Percentiles rank a stretch among this genome's conserved stretches.
Evolutionary conservation across 306 rosid species (phyloP).

Genomic region (Argentina anserina): DNA sequence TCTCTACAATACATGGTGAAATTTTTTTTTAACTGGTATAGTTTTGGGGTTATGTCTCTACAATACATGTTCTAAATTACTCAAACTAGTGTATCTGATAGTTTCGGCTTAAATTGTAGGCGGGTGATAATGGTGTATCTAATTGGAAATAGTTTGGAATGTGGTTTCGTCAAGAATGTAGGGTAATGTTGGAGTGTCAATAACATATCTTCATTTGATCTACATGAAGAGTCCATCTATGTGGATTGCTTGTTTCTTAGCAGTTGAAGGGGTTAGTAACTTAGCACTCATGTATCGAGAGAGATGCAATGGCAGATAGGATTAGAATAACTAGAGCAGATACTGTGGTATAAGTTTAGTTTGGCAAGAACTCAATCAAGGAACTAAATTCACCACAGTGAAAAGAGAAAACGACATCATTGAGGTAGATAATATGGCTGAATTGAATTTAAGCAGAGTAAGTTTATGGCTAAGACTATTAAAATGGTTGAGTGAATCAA

Average conservation of each 20-base stretch:
- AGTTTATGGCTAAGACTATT: constrained; percentile 49
- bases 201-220: background rate
- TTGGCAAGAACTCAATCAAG: background rate
- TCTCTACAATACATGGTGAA: background rate
- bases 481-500: constrained; percentile 32
- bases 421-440: constrained; percentile 22
- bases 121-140: background rate
- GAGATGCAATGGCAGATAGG: too few species aligned
- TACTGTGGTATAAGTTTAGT: background rate
- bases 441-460: constrained; percentile 43
- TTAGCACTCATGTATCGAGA: too few species aligned
- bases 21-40: background rate
- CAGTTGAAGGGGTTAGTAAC: too few species aligned
- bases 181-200: too few species aligned
- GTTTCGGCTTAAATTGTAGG: background rate
- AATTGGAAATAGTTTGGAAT: background rate
- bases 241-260: background rate
- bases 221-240: background rate
- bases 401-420: constrained; percentile 27
- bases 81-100: background rate
- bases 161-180: background rate
- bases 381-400: background rate
- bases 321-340: too few species aligned
- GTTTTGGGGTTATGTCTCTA: background rate
- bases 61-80: too few species aligned